Evolutionary conservation across 176 grass and related monocot genomes (phyloP), one percentile per base, ranked within the genome.

Genomic region (Puccinellia tenuiflora): DNA sequence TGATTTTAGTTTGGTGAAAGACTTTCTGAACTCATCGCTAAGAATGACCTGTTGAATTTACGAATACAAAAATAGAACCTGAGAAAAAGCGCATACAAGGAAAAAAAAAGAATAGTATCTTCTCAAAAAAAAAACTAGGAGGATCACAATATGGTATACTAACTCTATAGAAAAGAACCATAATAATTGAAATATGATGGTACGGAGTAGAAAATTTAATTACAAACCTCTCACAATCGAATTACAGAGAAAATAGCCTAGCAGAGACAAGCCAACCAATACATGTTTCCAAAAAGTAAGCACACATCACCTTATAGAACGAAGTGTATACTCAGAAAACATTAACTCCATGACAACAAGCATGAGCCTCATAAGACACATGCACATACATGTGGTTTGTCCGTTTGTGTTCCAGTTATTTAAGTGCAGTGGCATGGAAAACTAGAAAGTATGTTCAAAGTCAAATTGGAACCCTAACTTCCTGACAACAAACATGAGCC

Each of bases 21-120:
- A 90, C 73, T 73, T 93, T 65, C 84, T 89, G 60, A 97, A 93
- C 37, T 91, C 88, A 8, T 97, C 89, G 46, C 94, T 97, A 29
- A 97, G 68, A 73, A 93, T 45, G 4, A 97, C 81, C 94, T 97
- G 79, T 76, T 50, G 17, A 74, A 38, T 71, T 62, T 67, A 83
- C 30, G 11, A 85, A 77, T 20, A 66, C 21, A 77, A 25, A 68
- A 76, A 67, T 10, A 20, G n/a, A 51, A 46, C 26, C 2, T 9
- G 22, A 73, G 43, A 54, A 52, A 42, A 81, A 28, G 13, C 21
- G 6, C 67, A 87, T 53, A 14, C 50, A 15, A 81, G 1, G 53
- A 62, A 80, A 59, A 38, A 40, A 14, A 55, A 17, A 55, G 12
- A 63, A 72, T 18, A 34, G 5, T 22, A 72, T 53, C 20, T 56